Evolutionary conservation across 2,329 filamentous ascomycete genomes (phyloP), one percentile per base, ranked within the genome.

Genomic region (Samsoniella hepiali): DNA sequence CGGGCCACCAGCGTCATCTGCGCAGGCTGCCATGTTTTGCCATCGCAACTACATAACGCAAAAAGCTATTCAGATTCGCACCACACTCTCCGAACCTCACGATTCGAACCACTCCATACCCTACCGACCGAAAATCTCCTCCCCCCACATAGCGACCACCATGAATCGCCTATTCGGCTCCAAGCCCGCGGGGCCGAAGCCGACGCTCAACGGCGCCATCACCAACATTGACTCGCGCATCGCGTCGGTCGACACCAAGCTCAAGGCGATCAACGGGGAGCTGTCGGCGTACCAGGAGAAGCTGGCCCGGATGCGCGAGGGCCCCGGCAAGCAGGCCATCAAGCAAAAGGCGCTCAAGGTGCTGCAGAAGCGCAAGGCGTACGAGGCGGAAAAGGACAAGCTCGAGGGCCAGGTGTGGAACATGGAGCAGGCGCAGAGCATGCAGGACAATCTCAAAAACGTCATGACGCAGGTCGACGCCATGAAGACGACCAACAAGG

Each of bases 391-490:
- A 78, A 91, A 94, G 68, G 93, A 97, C 72, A 93, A 98, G 78
- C 87, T 98, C 61, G 91, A 96, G 78, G 85, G 89, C 68, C 95
- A 99, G 79, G 91, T 91, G 29, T 98, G 93, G 93, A 98, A 98
- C 79, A 97, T 99, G 93, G 93, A 98, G 79, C 93, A 97, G 78
- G 93, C 94, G 3, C 90, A 91, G 74, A 96, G 93, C 84, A 97
- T 98, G 94, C 93, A 96, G 80, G 94, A 98, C 79, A 98, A 98
- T 74, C 85, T 99, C 60, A 95, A 96, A 77, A 98, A 98, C 77
- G 94, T 95, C 67, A 97, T 97, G 93, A 96, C 93, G 22, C 97
- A 95, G 34, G 93, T 98, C 51, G 94, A 98, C 75, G 93, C 94
- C 11, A 94, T 99, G 86, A 96, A 97, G 84, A 93, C 90, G 1